Evolutionary conservation across 192 early-diverging fungal genomes (phyloP).

Genomic region (Podila horticola): DNA sequence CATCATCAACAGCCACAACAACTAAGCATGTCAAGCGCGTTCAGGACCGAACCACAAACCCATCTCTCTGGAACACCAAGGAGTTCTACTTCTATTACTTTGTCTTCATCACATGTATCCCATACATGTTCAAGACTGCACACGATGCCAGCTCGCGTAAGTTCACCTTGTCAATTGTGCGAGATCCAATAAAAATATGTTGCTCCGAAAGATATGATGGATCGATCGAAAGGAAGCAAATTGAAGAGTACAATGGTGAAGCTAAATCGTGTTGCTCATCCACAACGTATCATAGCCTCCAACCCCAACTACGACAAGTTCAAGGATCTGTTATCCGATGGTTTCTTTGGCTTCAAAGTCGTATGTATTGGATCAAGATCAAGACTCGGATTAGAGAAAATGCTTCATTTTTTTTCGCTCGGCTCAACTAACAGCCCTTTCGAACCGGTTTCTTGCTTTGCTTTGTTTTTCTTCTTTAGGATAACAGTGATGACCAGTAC

Average conservation of each 20-base stretch:
- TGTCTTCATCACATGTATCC: constrained; percentile 62
- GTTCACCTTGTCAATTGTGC: background rate
- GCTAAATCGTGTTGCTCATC: background rate
- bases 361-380: background rate
- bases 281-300: constrained; percentile 10
- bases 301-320: constrained; percentile 52
- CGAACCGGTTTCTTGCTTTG: background rate
- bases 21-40: constrained; percentile 7
- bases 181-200: too few species aligned
- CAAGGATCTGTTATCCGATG: constrained; percentile 52
- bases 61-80: constrained; percentile 67
- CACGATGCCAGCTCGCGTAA: constrained; percentile 65
- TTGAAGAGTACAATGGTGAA: background rate
- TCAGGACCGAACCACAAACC: constrained; percentile 48
- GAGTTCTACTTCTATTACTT: constrained; percentile 86
- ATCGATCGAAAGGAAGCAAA: too few species aligned
- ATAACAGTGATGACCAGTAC: constrained; percentile 82
- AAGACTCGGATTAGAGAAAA: background rate
- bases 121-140: constrained; percentile 74
- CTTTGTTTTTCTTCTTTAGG: constrained; percentile 44
- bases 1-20: background rate
- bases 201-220: too few species aligned
- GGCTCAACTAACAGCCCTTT: background rate
- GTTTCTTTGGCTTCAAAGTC: constrained; percentile 48
- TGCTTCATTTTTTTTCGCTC: background rate